Conservation (phyloP, 2,329 filamentous ascomycete species). For the Zymoseptoria passerinii region DNA sequence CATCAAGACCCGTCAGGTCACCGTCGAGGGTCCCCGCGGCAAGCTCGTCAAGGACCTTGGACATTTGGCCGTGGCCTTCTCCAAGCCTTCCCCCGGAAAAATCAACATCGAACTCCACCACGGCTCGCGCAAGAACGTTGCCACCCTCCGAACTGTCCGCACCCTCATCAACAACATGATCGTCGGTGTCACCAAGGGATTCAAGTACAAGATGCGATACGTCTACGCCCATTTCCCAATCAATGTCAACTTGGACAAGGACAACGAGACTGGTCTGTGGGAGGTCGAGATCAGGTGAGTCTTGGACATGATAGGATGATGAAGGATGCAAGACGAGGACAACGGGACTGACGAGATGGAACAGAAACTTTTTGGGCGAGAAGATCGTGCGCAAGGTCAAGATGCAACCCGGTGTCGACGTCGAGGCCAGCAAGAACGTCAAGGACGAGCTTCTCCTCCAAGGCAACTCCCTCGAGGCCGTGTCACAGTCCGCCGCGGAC, state of each 20-base stretch:
- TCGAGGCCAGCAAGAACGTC: slow-evolving; percentile 80
- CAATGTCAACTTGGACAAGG: slow-evolving; percentile 99
- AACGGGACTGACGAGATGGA: slow-evolving; percentile 15
- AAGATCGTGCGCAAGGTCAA: slow-evolving; percentile 92
- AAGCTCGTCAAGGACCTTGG: slow-evolving; percentile 96
- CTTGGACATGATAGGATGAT: background rate
- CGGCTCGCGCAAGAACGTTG: slow-evolving; percentile 94
- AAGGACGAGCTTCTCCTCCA: slow-evolving; percentile 95
- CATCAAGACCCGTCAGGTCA: slow-evolving; percentile 95
- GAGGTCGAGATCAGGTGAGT: slow-evolving; percentile 96
- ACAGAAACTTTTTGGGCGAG: slow-evolving; percentile 95
- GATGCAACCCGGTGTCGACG: slow-evolving; percentile 84
- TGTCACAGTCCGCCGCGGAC: slow-evolving; percentile 96
- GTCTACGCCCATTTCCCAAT: slow-evolving; percentile 99
- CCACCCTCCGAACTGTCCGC: slow-evolving; percentile 94
- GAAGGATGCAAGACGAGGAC: background rate
- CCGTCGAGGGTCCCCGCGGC: slow-evolving; percentile 94
- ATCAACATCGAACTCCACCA: slow-evolving; percentile 99
- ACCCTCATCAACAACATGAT: slow-evolving; percentile 98
- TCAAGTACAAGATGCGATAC: slow-evolving; percentile 99
- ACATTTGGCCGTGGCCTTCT: slow-evolving; percentile 95
- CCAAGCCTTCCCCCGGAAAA: slow-evolving; percentile 70
- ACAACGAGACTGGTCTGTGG: slow-evolving; percentile 74
- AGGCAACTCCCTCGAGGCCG: slow-evolving; percentile 93
- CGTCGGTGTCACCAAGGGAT: slow-evolving; percentile 96